Evolutionary conservation across 2,329 filamentous ascomycete species (phyloP).

Genomic region (Verticillium zaregamsianum): DNA sequence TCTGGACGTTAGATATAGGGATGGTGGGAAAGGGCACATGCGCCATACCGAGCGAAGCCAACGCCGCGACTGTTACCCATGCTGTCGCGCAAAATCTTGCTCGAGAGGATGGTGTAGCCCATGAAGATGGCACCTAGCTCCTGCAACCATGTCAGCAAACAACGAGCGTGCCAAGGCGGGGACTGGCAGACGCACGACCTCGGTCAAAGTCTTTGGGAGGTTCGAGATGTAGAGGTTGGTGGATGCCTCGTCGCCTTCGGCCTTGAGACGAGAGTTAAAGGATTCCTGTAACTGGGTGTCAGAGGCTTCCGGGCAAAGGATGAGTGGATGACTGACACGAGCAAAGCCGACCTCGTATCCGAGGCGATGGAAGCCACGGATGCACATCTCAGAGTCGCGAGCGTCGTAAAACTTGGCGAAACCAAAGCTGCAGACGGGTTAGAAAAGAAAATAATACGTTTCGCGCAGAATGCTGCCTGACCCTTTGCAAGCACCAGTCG

Average conservation of each 20-base stretch:
- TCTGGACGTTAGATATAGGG: neutral
- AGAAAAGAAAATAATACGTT: conserved; percentile 21
- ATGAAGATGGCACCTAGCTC: conserved; percentile 75
- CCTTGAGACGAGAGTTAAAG: conserved; percentile 97
- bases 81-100: conserved; percentile 89
- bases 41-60: conserved; percentile 83
- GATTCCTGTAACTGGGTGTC: conserved; percentile 65
- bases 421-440: conserved; percentile 65
- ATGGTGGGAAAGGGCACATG: neutral
- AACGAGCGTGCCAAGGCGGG: neutral
- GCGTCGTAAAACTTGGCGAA: conserved; percentile 94
- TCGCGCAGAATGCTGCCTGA: conserved; percentile 36
- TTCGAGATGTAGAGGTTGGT: conserved; percentile 99
- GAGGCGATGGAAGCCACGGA: conserved; percentile 88
- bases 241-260: conserved; percentile 81
- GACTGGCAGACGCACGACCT: conserved; percentile 60
- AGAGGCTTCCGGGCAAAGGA: conserved; percentile 13
- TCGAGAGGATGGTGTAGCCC: conserved; percentile 81
- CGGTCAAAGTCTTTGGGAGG: conserved; percentile 85
- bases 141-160: conserved; percentile 29
- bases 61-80: conserved; percentile 94
- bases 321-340: conserved; percentile 53
- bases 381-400: conserved; percentile 89
- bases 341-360: conserved; percentile 98
- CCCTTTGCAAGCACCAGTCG: conserved; percentile 95